A percentile compares a stretch with the other conserved stretches of the same genome.
These are phyloP conservation scores for Neophaeococcomyces aloes DNA, from an alignment of 2,329 filamentous ascomycete species.

Conservation along the genomic window DNA sequence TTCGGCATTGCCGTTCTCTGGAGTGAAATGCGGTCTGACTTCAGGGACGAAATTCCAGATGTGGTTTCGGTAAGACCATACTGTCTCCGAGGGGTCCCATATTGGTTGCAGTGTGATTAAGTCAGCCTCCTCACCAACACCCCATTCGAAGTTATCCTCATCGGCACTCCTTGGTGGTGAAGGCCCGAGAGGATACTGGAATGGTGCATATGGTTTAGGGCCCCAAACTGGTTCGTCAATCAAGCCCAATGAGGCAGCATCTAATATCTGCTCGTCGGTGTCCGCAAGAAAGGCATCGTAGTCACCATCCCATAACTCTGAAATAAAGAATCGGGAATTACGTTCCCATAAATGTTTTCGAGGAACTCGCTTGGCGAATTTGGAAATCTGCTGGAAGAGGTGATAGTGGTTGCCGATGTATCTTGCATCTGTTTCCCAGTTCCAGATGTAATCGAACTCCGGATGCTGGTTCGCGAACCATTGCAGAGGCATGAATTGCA, in stretches of 20 bases:
- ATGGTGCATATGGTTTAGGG: constrained; percentile 44
- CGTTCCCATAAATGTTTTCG: constrained; percentile 69
- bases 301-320: constrained; percentile 27
- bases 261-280: constrained; percentile 25
- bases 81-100: constrained; percentile 60
- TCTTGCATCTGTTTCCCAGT: constrained; percentile 60
- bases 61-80: constrained; percentile 45
- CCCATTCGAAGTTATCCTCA: constrained; percentile 60
- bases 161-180: constrained; percentile 49
- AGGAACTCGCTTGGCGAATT: constrained; percentile 58
- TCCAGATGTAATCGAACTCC: constrained; percentile 58
- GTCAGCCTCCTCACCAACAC: constrained; percentile 62
- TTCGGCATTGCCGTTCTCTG: constrained; percentile 16
- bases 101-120: constrained; percentile 63
- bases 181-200: constrained; percentile 49
- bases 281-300: constrained; percentile 11
- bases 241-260: constrained; percentile 32
- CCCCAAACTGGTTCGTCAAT: constrained; percentile 49
- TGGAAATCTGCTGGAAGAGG: constrained; percentile 57
- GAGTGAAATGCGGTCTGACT: constrained; percentile 5
- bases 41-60: constrained; percentile 25
- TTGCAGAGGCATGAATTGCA: constrained; percentile 51
- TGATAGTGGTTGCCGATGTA: constrained; percentile 60
- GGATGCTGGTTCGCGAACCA: constrained; percentile 54
- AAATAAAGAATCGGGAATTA: constrained; percentile 65